Evolutionary conservation across 345 rosid genomes (phyloP), one percentile per base, ranked within the genome.

Genomic region (Eucalyptus curtisii): DNA sequence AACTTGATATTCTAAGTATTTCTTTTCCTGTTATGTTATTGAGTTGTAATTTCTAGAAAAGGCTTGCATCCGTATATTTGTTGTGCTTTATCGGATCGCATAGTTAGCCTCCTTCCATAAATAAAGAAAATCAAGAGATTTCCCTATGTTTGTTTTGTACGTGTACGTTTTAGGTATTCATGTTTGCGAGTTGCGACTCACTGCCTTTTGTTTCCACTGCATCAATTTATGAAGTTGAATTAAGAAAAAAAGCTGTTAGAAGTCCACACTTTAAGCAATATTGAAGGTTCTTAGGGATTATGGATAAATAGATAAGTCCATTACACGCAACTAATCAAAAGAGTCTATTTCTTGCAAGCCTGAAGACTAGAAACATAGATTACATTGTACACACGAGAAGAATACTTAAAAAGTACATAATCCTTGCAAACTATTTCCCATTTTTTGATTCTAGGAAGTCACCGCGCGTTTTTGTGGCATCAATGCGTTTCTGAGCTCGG

Each of bases 1-100:
- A 53, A 53, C 27, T 53, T 53, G 53, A 49, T 52, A 53, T 20
- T 53, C 59, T 22, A 9, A 22, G 59, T 53, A 53, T 53, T 20
- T 53, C 25, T 7, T 52, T 52, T 52, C 19, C 55, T 52, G 8
- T 17, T 52, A 52, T 19, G 19, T 17, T 19, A 20, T 53, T 20
- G 10, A 53, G 59, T 16, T 8, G 59, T 53, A 53, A 22, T 53
- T 59, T 59, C 15, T 59, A 27, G 31, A 59, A 59, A 25, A 6
- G 14, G 16, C 2, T 59, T 25, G 61, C 31, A 6, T 11, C 33
- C 31, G 1, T 5, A 27, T 0, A 5, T 0, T 61, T 30, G 9
- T 27, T 27, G 68, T 61, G 33, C 0, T 30, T 61, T 30, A 61
- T 61, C 16, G 16, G 68, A 7, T 61, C 68, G 4, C 33, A 10